Evolutionary conservation across 306 rosid genomes (phyloP), one percentile per base, ranked within the genome.

Genomic region (Quercus parvula): DNA sequence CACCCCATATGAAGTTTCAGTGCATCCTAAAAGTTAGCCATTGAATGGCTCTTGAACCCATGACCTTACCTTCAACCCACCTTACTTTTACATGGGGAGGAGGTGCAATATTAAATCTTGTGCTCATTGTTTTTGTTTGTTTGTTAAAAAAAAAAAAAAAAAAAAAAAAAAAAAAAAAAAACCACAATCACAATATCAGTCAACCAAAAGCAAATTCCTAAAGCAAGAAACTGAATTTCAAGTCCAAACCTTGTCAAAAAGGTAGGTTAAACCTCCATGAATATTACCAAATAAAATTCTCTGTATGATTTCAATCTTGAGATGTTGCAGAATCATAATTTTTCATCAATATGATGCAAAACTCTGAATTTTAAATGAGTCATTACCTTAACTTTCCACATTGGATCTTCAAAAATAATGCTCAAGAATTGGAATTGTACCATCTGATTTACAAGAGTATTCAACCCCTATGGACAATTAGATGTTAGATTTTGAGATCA

Each of bases 401-500:
- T 13, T 12, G 18, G 56, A 44, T 49, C 35, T 38, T 18, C 31
- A 22, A 46, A 3, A 35, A 56, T 10, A 58, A 58, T 58, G 64
- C 18, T 62, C 61, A 25, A 55, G 31, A 30, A 27, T 8, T 33
- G 30, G 18, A n/a, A 25, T 30, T 49, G 61, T 20, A 52, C 71
- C 71, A 44, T 75, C 41, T 62, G 20, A 68, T 56, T 68, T 56
- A 31, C 71, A 56, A 27, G 6, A 75, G 41, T 33, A 57, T 25
- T 30, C 41, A 17, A 12, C 70, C 19, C 18, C 84, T 58, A 44
- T 68, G 44, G 49, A 66, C 33, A 8, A 31, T 35, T 9, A 38
- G 22, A 14, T 35, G 28, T 52, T 61, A 18, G 27, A 59, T 75
- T 25, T 76, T 71, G 59, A 81, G 20, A 70, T 41, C 81, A 75